Evolutionary conservation across 2,329 filamentous ascomycete species (phyloP).

Genomic region (Xylariales sp.): DNA sequence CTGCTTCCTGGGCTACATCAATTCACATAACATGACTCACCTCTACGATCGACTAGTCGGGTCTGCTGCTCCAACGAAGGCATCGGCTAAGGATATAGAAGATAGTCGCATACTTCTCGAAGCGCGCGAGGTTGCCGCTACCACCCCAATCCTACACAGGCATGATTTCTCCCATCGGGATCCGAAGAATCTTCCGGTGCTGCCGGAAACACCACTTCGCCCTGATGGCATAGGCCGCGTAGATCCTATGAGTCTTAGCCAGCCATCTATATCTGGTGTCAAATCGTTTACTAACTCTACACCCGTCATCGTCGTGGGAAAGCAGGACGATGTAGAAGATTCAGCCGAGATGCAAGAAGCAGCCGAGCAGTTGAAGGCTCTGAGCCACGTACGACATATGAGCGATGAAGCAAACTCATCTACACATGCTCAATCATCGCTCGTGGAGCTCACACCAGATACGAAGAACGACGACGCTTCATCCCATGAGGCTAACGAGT

Average conservation of each 20-base stretch:
- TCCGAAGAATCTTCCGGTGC: constrained; percentile 16
- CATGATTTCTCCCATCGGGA: constrained; percentile 17
- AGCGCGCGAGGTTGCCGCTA: constrained; percentile 41
- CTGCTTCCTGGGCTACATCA: constrained; percentile 61
- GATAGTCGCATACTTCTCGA: constrained; percentile 54
- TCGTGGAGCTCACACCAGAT: constrained; percentile 22
- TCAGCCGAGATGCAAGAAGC: constrained; percentile 67
- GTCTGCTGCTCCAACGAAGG: constrained; percentile 36
- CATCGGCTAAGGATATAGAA: constrained; percentile 49
- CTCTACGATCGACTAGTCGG: constrained; percentile 57
- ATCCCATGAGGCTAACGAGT: constrained; percentile 35
- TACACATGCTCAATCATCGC: constrained; percentile 17
- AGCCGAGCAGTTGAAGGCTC: constrained; percentile 60
- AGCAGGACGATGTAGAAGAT: constrained; percentile 51
- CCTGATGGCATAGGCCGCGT: constrained; percentile 18
- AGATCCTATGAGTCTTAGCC: constrained; percentile 21
- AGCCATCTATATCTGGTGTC: constrained; percentile 17
- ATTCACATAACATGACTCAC: constrained; percentile 62
- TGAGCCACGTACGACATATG: constrained; percentile 57
- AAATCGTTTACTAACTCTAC: constrained; percentile 20
- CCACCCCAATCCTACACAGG: constrained; percentile 27
- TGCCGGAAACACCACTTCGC: constrained; percentile 27
- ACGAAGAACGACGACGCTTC: constrained; percentile 37
- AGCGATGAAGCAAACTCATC: constrained; percentile 37
- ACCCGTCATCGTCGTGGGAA: constrained; percentile 25